Evolutionary conservation across 2,329 filamentous ascomycete genomes (phyloP).

Genomic region (Ceratocystis cubensis): DNA sequence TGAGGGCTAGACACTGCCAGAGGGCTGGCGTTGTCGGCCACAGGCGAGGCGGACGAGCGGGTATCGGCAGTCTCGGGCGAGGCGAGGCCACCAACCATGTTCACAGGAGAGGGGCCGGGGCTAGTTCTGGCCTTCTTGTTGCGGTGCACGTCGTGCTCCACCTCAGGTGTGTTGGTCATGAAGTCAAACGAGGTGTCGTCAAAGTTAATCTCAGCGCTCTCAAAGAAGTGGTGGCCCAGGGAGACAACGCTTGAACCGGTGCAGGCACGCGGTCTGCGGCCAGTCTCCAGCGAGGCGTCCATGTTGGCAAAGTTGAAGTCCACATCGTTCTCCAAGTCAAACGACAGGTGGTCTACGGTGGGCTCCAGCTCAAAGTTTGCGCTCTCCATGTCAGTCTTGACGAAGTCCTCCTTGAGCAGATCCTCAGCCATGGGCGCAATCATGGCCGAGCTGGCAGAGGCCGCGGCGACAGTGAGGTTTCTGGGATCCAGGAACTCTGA

Average conservation of each 20-base stretch:
- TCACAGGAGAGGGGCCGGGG: conserved; percentile 21
- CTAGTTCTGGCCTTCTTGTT: conserved; percentile 46
- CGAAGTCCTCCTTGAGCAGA: conserved; percentile 40
- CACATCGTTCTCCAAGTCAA: background rate
- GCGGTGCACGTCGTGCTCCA: conserved; percentile 31
- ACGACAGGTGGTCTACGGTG: conserved; percentile 23
- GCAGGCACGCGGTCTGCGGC: conserved; percentile 56
- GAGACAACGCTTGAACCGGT: conserved; percentile 56
- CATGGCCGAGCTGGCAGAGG: conserved; percentile 37
- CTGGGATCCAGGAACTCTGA: conserved; percentile 83
- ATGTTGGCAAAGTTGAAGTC: conserved; percentile 42
- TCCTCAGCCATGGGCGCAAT: conserved; percentile 52
- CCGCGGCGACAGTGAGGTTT: conserved; percentile 63
- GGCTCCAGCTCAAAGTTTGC: conserved; percentile 27
- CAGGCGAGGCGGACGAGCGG: background rate
- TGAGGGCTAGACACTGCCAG: conserved; percentile 23
- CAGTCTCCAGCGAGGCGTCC: conserved; percentile 39
- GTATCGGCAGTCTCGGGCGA: conserved; percentile 22
- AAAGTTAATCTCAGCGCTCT: conserved; percentile 63
- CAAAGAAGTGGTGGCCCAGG: conserved; percentile 64
- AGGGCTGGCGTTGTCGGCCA: background rate
- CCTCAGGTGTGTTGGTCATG: background rate
- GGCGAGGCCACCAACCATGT: background rate
- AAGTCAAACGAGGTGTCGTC: conserved; percentile 50
- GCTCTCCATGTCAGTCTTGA: conserved; percentile 35